These are phyloP conservation scores for Ophioceras dolichostomum DNA, from an alignment of 2,329 filamentous ascomycete genomes.

Conservation along the genomic window DNA sequence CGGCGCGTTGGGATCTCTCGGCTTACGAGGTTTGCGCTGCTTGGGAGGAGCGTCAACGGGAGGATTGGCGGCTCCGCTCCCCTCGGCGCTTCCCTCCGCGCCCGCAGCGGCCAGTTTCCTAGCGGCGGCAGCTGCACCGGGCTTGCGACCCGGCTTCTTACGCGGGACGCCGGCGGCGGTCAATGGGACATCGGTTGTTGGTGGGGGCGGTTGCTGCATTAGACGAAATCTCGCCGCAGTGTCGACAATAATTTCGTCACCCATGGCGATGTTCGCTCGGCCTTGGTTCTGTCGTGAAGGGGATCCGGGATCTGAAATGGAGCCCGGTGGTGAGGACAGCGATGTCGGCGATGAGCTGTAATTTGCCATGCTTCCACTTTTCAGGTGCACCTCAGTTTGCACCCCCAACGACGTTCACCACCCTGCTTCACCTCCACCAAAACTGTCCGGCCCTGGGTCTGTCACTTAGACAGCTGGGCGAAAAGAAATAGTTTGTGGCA, in stretches of 20 bases:
- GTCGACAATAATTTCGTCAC: slow-evolving; percentile 36
- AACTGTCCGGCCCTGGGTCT: too few species aligned
- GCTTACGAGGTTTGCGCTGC: slow-evolving; percentile 40
- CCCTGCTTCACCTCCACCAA: too few species aligned
- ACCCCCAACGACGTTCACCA: too few species aligned
- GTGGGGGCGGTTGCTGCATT: slow-evolving; percentile 10
- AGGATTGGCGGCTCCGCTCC: slow-evolving; percentile 18
- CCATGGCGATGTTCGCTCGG: slow-evolving; percentile 16
- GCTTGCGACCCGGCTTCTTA: slow-evolving; percentile 55
- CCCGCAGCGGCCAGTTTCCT: slow-evolving; percentile 11
- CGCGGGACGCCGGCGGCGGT: slow-evolving; percentile 46
- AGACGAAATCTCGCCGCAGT: slow-evolving; percentile 20
- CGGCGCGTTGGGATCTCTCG: slow-evolving; percentile 45
- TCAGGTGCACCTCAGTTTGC: too few species aligned
- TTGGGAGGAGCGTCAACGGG: slow-evolving; percentile 31
- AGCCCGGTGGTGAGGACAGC: slow-evolving; percentile 38
- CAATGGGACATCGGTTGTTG: slow-evolving; percentile 24
- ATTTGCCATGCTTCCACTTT: slow-evolving; percentile 14
- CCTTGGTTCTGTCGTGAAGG: slow-evolving; percentile 23
- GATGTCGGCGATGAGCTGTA: slow-evolving; percentile 36
- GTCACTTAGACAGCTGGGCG: too few species aligned
- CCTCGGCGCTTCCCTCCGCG: slow-evolving; percentile 16
- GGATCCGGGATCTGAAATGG: slow-evolving; percentile 35
- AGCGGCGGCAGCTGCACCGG: slow-evolving; percentile 33
- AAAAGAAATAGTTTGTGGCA: too few species aligned